Evolutionary conservation across 306 rosid genomes (phyloP).

Genomic region (Sechiopsis laciniata): DNA sequence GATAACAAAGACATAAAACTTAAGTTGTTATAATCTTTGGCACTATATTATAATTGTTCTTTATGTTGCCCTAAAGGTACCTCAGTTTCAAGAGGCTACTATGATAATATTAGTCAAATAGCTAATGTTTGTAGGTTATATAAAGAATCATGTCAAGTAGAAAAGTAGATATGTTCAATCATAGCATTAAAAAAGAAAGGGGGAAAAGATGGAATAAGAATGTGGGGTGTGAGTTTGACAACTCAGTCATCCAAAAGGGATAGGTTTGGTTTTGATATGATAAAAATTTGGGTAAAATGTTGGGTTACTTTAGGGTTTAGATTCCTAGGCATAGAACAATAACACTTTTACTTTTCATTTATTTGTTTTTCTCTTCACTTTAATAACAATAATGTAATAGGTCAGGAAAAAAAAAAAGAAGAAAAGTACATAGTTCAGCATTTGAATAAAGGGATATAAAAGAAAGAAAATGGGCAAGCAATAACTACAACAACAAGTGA

Average conservation of each 20-base stretch:
- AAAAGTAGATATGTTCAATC: neutral
- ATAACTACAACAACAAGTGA: neutral
- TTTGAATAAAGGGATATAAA: neutral
- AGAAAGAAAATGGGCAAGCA: conserved; percentile 12
- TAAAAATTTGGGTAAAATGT: neutral
- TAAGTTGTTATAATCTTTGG: no score
- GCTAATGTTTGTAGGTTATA: neutral
- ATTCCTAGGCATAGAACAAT: conserved; percentile 17
- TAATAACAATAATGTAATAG: conserved; percentile 6
- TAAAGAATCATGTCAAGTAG: neutral
- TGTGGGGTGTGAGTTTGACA: neutral
- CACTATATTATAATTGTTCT: no score
- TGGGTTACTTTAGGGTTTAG: conserved; percentile 6
- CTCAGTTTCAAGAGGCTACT: no score
- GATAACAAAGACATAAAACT: no score
- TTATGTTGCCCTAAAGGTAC: no score
- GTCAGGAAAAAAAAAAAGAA: neutral
- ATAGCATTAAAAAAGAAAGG: neutral
- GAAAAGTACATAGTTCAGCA: neutral
- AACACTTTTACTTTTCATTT: neutral
- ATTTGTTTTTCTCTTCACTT: neutral
- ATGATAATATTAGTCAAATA: neutral
- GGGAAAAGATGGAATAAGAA: neutral
- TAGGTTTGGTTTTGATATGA: neutral
- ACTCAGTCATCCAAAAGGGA: conserved; percentile 9